Evolutionary conservation across 129 eudicot species (phyloP), one percentile per base, ranked within the genome.

Genomic region (Chrysanthemum makinoi): DNA sequence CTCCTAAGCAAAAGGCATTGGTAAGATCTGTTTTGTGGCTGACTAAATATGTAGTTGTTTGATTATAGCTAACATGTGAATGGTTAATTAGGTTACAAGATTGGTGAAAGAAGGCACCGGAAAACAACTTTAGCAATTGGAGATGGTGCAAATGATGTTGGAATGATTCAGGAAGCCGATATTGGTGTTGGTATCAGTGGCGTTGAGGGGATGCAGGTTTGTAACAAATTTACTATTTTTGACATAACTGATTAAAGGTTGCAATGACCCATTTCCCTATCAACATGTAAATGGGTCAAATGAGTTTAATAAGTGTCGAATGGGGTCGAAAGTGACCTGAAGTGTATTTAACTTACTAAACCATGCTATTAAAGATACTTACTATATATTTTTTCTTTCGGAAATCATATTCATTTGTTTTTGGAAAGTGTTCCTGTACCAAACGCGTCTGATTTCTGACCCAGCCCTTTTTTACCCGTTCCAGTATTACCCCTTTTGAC

Each of bases 91-190:
- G 98, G 98, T 92, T 63, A 92, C 98, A 28, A 81, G 98, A 82
- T 83, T 92, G 63, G 98, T 92, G 68, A 89, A 86, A 77, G 95
- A 92, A 79, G 98, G 98, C 48, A 92, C 98, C 16, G 96, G 60
- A 92, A 89, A 67, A 89, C 85, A 10, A 92, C 98, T 1, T 89
- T 92, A 81, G 98, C 98, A 46, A 92, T 92, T 28, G 98, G 98
- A 49, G 98, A 92, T 71, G 98, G 96, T 65, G 98, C 98, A 75
- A 92, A 92, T 73, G 98, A 92, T 80, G 98, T 92, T 73, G 98
- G 98, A 70, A 92, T 92, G 98, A 92, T 92, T 73, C 98, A 92
- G 82, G 98, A 89, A 86, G 98, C 98, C 6, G 96, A 92, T 62
- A 92, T 92, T 54, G 98, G 98, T 68, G 96, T 92, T 44, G 98